Conservation (phyloP, 2,329 filamentous ascomycete genomes). For the Phyllosticta citribraziliensis region DNA sequence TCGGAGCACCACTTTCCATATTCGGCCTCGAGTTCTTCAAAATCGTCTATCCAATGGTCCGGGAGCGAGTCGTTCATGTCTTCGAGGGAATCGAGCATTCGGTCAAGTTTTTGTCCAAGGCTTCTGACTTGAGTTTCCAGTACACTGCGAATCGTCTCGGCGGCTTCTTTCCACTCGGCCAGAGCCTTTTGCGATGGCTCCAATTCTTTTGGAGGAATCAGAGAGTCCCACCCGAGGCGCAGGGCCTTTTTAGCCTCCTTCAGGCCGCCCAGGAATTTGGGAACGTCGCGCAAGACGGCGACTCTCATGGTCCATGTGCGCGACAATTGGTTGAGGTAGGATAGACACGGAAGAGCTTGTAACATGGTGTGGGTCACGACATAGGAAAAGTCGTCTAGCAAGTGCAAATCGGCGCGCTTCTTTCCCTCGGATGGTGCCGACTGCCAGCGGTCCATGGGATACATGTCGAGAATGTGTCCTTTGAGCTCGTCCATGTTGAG, state of each 20-base stretch:
- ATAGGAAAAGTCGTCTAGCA: conserved; percentile 81
- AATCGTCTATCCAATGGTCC: conserved; percentile 74
- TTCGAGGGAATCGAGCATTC: conserved; percentile 78
- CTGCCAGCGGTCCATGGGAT: conserved; percentile 44
- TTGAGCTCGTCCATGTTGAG: conserved; percentile 83
- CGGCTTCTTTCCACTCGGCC: conserved; percentile 26
- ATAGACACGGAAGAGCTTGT: conserved; percentile 75
- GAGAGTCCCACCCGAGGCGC: conserved; percentile 55
- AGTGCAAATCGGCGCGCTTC: conserved; percentile 43
- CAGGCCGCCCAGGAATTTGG: conserved; percentile 57
- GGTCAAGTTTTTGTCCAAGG: conserved; percentile 66
- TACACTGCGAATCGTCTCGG: conserved; percentile 47
- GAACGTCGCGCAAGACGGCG: conserved; percentile 62
- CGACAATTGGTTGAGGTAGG: conserved; percentile 62
- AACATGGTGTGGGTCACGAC: conserved; percentile 85
- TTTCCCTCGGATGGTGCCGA: conserved; percentile 32
- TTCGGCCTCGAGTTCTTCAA: conserved; percentile 68
- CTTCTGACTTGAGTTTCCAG: conserved; percentile 60
- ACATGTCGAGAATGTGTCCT: conserved; percentile 70
- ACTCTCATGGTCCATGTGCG: conserved; percentile 70
- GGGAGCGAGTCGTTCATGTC: conserved; percentile 76
- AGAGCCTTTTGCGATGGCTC: conserved; percentile 25
- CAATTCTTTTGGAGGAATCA: conserved; percentile 30
- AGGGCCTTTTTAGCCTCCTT: conserved; percentile 55
- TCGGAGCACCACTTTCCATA: conserved; percentile 74